Base-by-base conservation (phyloP, 371 early-diverging fungal genomes). In the Mucor velutinosus region DNA sequence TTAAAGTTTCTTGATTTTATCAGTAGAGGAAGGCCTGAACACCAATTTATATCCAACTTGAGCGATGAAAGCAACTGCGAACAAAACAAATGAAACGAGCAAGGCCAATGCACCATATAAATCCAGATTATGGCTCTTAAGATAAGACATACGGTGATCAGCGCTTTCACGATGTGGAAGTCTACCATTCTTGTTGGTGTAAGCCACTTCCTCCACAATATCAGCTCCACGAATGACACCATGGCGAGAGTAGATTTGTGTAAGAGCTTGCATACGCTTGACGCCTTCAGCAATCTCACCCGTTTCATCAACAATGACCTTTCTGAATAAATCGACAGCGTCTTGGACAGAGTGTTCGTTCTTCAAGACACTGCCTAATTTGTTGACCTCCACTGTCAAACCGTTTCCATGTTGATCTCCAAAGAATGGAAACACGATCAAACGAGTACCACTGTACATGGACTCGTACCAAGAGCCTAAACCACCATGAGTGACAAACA, bases 401-500 rank as follows among this genome's bases (percentile, higher is more conserved):
- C 62, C 64, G 17, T 75, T 75, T 10, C 33, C 39, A n/a, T 67
- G 63, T 55, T 84, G 84, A 47, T 84, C 84, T 1, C 75, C 81
- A 65, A 80, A 78, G 60, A 78, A 80, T 0, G 82, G 84, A 30
- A 73, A 69, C 32, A 77, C 57, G 3, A 77, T 35, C 59, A 81
- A 53, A 3, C 67, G 77, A 17, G 53, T 71, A 17, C 79, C 80
- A 49, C 66, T 32, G 51, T 71, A 75, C 12, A 80, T 47, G 0
- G 74, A 71, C 66, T 84, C 82, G 57, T 67, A 73, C 17, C 74
- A 37, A 23, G 77, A 78, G 10, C 65, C 76, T 12, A 71, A 68
- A 30, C 84, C 84, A 23, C 84, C 66, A 45, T 81, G 82, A 7
- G 76, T 70, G 1, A 84, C 35, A 58, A 81, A 84, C 0, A 78